A percentile compares a stretch with the other conserved stretches of the same genome.
Conservation (phyloP, 73 alveolate species). For the Tetrahymena thermophila region DNA sequence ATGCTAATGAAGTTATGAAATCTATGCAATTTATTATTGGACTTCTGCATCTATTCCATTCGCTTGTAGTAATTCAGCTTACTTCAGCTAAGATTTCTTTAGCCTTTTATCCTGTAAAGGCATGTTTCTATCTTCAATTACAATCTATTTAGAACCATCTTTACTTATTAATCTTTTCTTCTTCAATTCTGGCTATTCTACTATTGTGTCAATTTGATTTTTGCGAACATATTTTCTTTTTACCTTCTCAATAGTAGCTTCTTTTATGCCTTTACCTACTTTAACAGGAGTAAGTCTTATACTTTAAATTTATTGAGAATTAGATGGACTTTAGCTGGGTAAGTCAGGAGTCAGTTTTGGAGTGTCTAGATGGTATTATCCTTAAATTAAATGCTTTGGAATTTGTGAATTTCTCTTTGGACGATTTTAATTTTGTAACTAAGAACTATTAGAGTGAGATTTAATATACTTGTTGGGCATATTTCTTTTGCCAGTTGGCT, state of each 20-base stretch:
- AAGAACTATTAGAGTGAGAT: background rate
- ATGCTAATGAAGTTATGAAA: background rate
- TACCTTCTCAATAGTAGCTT: background rate
- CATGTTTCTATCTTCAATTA: background rate
- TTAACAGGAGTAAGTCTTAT: background rate
- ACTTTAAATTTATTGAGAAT: background rate
- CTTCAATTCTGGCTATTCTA: background rate
- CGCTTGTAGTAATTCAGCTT: background rate
- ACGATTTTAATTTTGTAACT: background rate
- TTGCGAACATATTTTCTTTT: background rate
- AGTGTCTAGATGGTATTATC: background rate
- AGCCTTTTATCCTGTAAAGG: background rate
- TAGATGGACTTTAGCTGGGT: background rate
- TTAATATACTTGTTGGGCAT: background rate
- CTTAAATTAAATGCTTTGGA: background rate
- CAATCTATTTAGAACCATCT: background rate
- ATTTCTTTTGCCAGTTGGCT: background rate
- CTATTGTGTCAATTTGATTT: background rate
- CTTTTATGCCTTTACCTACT: background rate
- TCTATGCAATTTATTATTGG: background rate
- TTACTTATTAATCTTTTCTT: background rate
- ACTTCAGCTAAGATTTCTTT: background rate
- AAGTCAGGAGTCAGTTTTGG: background rate
- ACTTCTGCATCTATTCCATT: background rate
- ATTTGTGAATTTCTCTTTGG: background rate